Evolutionary conservation across 768 basidiomycete species (phyloP), one percentile per base, ranked within the genome.

Genomic region (Naganishia friedmannii): DNA sequence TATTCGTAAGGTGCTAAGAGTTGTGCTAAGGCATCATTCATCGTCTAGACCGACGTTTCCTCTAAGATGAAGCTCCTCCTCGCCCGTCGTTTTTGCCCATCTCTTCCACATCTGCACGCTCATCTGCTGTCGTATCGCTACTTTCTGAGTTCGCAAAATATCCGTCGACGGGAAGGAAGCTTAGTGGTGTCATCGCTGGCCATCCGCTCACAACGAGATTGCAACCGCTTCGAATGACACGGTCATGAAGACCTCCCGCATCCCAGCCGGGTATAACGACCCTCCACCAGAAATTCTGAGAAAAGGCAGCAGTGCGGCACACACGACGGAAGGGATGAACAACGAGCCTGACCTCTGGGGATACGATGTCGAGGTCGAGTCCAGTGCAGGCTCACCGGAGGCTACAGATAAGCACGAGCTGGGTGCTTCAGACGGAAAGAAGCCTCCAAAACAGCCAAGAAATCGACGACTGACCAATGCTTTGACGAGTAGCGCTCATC

Each of bases 391-490:
- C 57, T 34, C 57, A 0, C n/a, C 34, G 13, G n/a, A 12, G 7
- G 7, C 17, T 3, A 12, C 29, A n/a, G 34, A 58, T 39, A 17
- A 37, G 9, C 5, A 2, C 26, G 15, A 63, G 13, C 1, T 46
- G 39, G 29, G 4, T 26, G 42, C 31, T 26, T 31, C 23, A 28
- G 29, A 63, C 21, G 60, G 42, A 28, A 10, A 42, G 39, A 42
- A 63, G 10, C 39, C 60, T 34, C 60, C 60, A 45, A 63, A 45
- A 63, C 60, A 63, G 42, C 60, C 60, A 42, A 63, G 60, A 63
- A 63, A 42, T 29, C 60, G 60, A 45, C 60, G 39, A 3, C 10
- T 63, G 39, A 63, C n/a, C 28, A 63, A 63, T 42, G 19, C 60
- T 2, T 63, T 42, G 42, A 42, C 39, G 8, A 29, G 39, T 42